Evolutionary conservation across 2,329 filamentous ascomycete genomes (phyloP).

Genomic region (Aspergillus arachidicola): DNA sequence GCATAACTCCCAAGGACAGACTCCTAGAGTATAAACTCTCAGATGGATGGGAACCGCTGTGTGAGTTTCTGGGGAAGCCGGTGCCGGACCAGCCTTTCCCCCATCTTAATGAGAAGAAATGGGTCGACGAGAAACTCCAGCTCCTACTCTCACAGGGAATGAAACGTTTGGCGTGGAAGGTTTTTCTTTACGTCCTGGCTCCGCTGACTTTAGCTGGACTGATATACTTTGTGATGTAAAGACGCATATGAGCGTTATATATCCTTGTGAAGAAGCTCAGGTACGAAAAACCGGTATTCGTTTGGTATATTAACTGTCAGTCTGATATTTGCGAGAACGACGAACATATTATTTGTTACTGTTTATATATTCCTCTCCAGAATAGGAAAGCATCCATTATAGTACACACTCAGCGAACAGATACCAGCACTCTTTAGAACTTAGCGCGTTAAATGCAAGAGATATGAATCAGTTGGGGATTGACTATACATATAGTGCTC

Average conservation of each 20-base stretch:
- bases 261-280: too few relatives aligned
- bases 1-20: background rate
- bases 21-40: constrained; percentile 30
- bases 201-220: background rate
- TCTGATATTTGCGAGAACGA: too few relatives aligned
- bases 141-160: background rate
- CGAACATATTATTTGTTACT: background rate
- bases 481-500: too few relatives aligned
- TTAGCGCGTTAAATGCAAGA: too few relatives aligned
- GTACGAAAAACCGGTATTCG: too few relatives aligned
- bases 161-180: background rate
- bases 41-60: constrained; percentile 50
- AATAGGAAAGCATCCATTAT: background rate
- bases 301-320: too few relatives aligned
- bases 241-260: too few relatives aligned
- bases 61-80: constrained; percentile 24
- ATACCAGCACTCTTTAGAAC: too few relatives aligned
- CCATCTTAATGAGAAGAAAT: constrained; percentile 10
- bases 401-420: background rate
- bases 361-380: background rate
- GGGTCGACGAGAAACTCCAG: background rate
- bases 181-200: background rate
- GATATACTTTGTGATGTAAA: background rate
- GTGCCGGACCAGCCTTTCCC: constrained; percentile 16
- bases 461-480: too few relatives aligned